Evolutionary conservation across 2,329 filamentous ascomycete genomes (phyloP).

Genomic region (Blastomyces silverae): DNA sequence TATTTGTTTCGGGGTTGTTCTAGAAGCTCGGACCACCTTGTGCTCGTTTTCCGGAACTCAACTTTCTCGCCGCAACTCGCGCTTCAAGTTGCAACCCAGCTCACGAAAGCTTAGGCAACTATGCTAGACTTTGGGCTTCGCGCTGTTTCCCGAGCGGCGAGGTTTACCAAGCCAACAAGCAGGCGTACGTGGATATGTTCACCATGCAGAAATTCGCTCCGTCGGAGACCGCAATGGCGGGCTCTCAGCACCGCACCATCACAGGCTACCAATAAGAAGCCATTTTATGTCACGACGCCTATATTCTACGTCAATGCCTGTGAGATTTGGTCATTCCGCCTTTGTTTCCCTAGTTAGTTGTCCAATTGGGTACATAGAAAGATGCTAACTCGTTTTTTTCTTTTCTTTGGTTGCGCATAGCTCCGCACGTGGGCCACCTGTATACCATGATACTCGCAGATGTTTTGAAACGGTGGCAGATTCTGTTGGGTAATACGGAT

Average conservation of each 20-base stretch:
- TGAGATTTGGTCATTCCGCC: slow-evolving; percentile 36
- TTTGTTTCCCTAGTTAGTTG: neutral
- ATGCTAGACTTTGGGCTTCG: slow-evolving; percentile 28
- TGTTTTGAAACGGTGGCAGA: slow-evolving; percentile 85
- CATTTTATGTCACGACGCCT: slow-evolving; percentile 90
- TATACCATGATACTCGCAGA: slow-evolving; percentile 90
- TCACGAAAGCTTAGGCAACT: slow-evolving; percentile 24
- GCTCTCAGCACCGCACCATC: slow-evolving; percentile 18
- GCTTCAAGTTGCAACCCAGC: neutral
- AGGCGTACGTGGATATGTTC: slow-evolving; percentile 29
- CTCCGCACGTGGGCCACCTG: slow-evolving; percentile 89
- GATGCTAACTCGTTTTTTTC: slow-evolving; percentile 4
- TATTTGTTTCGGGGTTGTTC: neutral
- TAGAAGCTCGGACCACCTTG: slow-evolving; percentile 14
- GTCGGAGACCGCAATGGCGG: slow-evolving; percentile 21
- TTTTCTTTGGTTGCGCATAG: slow-evolving; percentile 41
- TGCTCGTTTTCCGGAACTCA: slow-evolving; percentile 3
- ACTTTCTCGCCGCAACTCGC: slow-evolving; percentile 11
- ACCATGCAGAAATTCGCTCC: slow-evolving; percentile 26
- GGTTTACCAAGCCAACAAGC: slow-evolving; percentile 20
- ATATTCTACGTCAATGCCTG: slow-evolving; percentile 99
- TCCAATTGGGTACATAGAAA: neutral
- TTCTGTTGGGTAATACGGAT: slow-evolving; percentile 58
- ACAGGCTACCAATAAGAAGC: slow-evolving; percentile 51
- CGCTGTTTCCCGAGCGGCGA: slow-evolving; percentile 30